Evolutionary conservation across 495 filamentous ascomycete species (phyloP), one percentile per base, ranked within the genome.

Genomic region (Podospora pseudoanserina): DNA sequence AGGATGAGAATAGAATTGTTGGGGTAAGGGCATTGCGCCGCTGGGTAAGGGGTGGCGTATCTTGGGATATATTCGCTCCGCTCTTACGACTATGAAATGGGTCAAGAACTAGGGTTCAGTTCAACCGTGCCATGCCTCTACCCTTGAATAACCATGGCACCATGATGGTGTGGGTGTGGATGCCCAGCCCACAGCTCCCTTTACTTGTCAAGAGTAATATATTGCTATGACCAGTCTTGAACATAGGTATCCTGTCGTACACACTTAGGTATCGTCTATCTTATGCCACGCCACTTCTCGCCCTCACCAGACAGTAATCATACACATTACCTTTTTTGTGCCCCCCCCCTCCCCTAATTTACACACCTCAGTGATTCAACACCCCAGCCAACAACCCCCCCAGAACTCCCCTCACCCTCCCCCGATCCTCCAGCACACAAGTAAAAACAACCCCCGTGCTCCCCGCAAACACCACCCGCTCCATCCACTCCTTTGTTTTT

Each of bases 371-470:
- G 3, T 13, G 39, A 18, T 58, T 58, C 6, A 93, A 71, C 16
- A 93, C 85, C 32, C 79, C 81, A 7, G 78, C 79, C 59, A 92
- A 73, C 44, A 96, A 74, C 57, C 79, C 87, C 16, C 92, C 92
- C 69, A 94, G 82, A 26, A 94, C 85, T 5, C 93, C 93, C 64
- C 92, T 83, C 28, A 97, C 89, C 73, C 87, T 79, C 64, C 74
- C 77, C 60, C 84, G 86, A 44, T 86, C 84, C 74, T 95, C 91
- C 27, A 85, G 79, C 28, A 88, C 85, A 66, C 85, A 86, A 5
- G 92, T 92, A 67, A 96, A 83, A 53, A 97, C 85, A 34, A 94
- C 83, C 3, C 91, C 94, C 19, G 87, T 85, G 71, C 91, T 92
- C 53, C 88, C 60, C 0, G 91, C 87, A 76, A 97, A 97, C 9